A percentile compares a stretch with the other conserved stretches of the same genome.
phyloP scores from a whole-genome alignment of 495 filamentous ascomycete species.

The Sordaria brevicollis region DNA sequence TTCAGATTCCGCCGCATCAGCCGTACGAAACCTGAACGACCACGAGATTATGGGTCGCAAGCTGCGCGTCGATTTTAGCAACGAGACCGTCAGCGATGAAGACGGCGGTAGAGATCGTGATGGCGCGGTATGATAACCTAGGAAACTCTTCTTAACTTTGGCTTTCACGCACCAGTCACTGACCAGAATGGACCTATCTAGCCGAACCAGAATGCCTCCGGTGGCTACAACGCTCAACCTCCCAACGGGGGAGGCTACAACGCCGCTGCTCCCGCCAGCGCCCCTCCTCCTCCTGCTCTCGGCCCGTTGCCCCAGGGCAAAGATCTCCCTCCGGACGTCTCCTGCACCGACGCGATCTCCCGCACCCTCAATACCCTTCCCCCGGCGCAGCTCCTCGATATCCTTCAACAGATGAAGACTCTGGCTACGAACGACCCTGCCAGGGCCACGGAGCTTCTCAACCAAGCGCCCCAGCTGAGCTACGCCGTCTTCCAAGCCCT shows the following conservation, averaged over 20 bases:
- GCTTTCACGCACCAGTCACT: not conserved
- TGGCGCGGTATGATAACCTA: constrained; percentile 12
- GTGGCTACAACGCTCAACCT: constrained; percentile 6
- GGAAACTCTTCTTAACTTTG: not conserved
- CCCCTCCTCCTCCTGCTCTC: constrained; percentile 30
- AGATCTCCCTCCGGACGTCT: constrained; percentile 69
- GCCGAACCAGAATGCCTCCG: not conserved
- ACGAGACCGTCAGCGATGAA: constrained; percentile 75
- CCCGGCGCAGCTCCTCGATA: constrained; percentile 83
- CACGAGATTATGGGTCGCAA: constrained; percentile 94
- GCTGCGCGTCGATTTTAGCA: constrained; percentile 87
- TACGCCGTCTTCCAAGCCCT: constrained; percentile 96
- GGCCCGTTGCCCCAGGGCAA: constrained; percentile 77
- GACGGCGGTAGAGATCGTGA: constrained; percentile 27
- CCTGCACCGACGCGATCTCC: constrained; percentile 82
- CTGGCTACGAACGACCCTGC: constrained; percentile 69
- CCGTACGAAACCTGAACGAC: constrained; percentile 92
- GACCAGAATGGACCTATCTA: not conserved
- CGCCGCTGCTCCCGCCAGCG: constrained; percentile 18
- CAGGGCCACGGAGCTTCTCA: constrained; percentile 77
- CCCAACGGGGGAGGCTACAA: constrained; percentile 3
- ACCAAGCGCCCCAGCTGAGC: constrained; percentile 82
- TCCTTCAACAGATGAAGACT: constrained; percentile 88
- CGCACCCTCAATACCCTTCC: constrained; percentile 77
- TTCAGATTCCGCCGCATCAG: constrained; percentile 78